Evolutionary conservation across 495 filamentous ascomycete genomes (phyloP).

Genomic region (Aspergillus conjunctus): DNA sequence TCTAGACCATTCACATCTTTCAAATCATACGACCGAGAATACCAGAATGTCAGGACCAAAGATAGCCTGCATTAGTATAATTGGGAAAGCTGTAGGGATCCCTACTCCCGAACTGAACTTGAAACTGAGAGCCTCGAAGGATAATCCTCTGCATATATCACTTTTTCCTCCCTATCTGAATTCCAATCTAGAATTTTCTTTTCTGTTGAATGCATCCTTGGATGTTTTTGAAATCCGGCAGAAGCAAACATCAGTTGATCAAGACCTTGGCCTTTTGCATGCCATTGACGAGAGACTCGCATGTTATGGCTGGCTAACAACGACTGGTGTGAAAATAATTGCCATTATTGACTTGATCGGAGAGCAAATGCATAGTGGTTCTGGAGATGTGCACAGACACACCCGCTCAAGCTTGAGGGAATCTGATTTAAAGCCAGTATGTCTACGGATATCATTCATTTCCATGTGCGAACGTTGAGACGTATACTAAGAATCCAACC

Average conservation of each 20-base stretch:
- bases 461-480: constrained; percentile 6
- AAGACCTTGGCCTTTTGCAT: constrained; percentile 90
- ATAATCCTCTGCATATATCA: constrained; percentile 92
- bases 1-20: no score
- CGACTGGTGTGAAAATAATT: constrained; percentile 88
- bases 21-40: no score
- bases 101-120: constrained; percentile 7
- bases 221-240: constrained; percentile 88
- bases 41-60: constrained; percentile 35
- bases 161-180: constrained; percentile 76
- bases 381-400: constrained; percentile 34
- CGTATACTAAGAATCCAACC: constrained; percentile 1
- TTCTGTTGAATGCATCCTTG: constrained; percentile 85
- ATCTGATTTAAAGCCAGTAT: constrained; percentile 76
- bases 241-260: constrained; percentile 64
- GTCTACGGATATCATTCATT: constrained; percentile 26
- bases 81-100: constrained; percentile 78
- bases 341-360: constrained; percentile 87
- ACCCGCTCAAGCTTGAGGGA: constrained; percentile 66
- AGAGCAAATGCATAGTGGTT: constrained; percentile 32
- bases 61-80: constrained; percentile 90
- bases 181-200: constrained; percentile 78
- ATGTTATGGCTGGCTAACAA: constrained; percentile 95
- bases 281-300: constrained; percentile 89
- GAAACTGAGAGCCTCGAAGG: constrained; percentile 53